phyloP scores from a whole-genome alignment of 176 grass and related monocot genomes.

The Bromus sterilis region DNA sequence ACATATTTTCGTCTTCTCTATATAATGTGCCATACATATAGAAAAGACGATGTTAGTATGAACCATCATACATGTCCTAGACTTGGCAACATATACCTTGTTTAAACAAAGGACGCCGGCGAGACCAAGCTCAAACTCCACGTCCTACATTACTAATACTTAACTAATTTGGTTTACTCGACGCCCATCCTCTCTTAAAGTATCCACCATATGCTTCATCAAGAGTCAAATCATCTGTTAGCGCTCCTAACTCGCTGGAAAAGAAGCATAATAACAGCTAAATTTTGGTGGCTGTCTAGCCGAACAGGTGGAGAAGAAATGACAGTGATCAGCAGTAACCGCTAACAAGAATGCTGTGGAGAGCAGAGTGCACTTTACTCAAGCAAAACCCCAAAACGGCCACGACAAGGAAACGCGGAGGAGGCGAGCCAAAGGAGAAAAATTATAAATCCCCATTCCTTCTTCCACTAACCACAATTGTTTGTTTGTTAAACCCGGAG shows the following conservation, averaged over 20 bases:
- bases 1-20: too few relatives aligned
- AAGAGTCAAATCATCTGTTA: background rate
- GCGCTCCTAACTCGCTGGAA: background rate
- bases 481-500: constrained; percentile 11
- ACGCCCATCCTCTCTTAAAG: background rate
- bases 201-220: background rate
- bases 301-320: background rate
- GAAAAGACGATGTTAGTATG: too few relatives aligned
- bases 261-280: background rate
- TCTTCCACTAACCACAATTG: constrained; percentile 46
- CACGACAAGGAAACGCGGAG: background rate
- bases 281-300: background rate
- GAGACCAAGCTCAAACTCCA: background rate
- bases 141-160: background rate
- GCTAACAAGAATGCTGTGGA: too few relatives aligned
- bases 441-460: constrained; percentile 1
- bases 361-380: constrained; percentile 39
- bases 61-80: too few relatives aligned
- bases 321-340: background rate
- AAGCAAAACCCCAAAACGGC: constrained; percentile 7
- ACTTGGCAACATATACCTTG: too few relatives aligned
- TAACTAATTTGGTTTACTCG: background rate
- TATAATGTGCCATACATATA: too few relatives aligned
- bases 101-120: background rate
- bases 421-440: background rate